Base-by-base conservation (phyloP, 108 stramenopile species). In the Fragilaria radians region DNA sequence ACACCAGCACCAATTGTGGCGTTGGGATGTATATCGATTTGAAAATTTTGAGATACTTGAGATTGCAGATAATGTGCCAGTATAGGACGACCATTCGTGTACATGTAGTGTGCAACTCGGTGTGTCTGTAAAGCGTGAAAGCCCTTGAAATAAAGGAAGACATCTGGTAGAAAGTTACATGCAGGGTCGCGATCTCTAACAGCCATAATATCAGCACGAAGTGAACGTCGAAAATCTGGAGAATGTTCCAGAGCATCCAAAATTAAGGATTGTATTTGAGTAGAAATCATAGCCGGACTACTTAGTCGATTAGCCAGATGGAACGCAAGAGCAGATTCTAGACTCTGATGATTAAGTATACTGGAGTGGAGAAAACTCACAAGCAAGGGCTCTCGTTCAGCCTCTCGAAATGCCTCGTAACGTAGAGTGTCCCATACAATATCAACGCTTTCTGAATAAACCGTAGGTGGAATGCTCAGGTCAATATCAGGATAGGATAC, bases 21-120 rank as follows among this genome's bases (percentile, higher is more conserved):
- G 48, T 72, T 83, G 1, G 94, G 94, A 70, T 93, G 94, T 48
- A 95, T 91, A 59, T 93, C 94, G 28, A 93, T 80, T 56, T 81
- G 83, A 65, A 93, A 94, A 5, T 73, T 62, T 62, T 89, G 86
- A 0, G 81, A 85, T 53, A 73, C 74, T 59, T 90, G 85, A 22
- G 79, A 81, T 63, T 96, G 95, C 27, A 93, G 57, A 45, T 76
- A 92, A 28, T 74, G 82, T 14, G 93, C 87, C 51, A 89, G 51
- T 47, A 54, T 48, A 58, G 71, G 69, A 50, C 57, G 58, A 2
- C 74, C 85, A 19, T 54, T 70, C 48, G 79, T 75, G 83, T 87
- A 95, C 48, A 91, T 66, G 55, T 67, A 73, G 48, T 82, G 62
- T 24, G 81, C 81, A 1, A 88, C 91, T 3, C 94, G 85, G 54